Conservation (phyloP, 176 grass and related monocot species). For the Juncus inflexus region DNA sequence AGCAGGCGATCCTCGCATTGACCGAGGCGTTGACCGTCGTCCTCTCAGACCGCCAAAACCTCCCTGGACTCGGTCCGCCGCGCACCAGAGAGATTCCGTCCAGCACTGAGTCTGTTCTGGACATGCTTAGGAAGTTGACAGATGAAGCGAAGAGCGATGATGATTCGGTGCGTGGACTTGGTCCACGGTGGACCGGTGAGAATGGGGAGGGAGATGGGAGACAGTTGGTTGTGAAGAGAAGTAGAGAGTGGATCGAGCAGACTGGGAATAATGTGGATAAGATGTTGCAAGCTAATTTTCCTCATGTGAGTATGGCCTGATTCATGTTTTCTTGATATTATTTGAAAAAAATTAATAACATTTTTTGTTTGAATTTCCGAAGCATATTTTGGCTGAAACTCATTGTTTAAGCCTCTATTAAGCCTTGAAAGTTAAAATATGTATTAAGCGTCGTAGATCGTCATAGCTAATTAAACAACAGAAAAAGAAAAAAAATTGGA, state of each 20-base stretch:
- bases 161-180: no score
- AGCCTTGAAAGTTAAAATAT: no score
- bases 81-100: conserved; percentile 26
- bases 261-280: conserved; percentile 83
- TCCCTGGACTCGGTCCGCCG: conserved; percentile 29
- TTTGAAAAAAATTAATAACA: no score
- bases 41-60: conserved; percentile 72
- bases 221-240: conserved; percentile 48
- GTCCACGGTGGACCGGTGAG: neutral
- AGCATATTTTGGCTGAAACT: neutral
- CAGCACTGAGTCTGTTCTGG: conserved; percentile 66
- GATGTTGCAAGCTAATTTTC: conserved; percentile 64
- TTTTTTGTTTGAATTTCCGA: no score
- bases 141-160: conserved; percentile 18
- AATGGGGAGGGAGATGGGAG: neutral
- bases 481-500: no score
- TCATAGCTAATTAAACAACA: no score
- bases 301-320: conserved; percentile 44
- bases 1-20: conserved; percentile 79
- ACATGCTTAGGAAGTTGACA: conserved; percentile 72
- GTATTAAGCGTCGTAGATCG: no score
- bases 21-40: conserved; percentile 78
- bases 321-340: neutral
- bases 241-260: conserved; percentile 72
- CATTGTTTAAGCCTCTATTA: neutral